phyloP scores from a whole-genome alignment of 2,329 filamentous ascomycete genomes.

The Fusarium heterosporum region DNA sequence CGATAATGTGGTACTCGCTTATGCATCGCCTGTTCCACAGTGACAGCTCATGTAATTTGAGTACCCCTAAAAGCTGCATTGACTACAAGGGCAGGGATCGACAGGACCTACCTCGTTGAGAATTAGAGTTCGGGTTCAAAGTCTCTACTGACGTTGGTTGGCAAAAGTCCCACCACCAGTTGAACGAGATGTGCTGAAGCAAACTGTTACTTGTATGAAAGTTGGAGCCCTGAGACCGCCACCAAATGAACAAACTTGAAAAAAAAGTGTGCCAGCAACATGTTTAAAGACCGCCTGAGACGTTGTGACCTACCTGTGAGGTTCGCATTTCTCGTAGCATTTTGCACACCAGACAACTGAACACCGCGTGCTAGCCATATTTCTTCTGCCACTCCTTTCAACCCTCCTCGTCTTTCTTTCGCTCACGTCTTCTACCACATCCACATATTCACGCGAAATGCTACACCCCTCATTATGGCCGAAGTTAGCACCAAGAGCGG shows the following conservation, averaged over 20 bases:
- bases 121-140: not conserved
- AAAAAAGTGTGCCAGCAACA: not conserved
- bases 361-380: no score
- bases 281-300: not conserved
- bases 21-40: not conserved
- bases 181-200: not conserved
- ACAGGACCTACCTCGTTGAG: not conserved
- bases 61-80: not conserved
- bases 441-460: not conserved
- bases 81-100: not conserved
- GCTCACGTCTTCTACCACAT: not conserved
- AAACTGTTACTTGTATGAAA: not conserved
- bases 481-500: slow-evolving; percentile 29
- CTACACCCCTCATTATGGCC: slow-evolving; percentile 3
- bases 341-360: no score
- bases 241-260: not conserved
- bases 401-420: not conserved
- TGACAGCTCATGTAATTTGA: not conserved
- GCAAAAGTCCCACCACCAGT: not conserved
- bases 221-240: not conserved
- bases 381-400: not conserved
- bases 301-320: not conserved
- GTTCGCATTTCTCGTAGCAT: not conserved
- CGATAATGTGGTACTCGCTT: not conserved
- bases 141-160: not conserved